These are phyloP conservation scores for Puccinia triticina DNA, from an alignment of 1,284 basidiomycete genomes.

Conservation along the genomic window DNA sequence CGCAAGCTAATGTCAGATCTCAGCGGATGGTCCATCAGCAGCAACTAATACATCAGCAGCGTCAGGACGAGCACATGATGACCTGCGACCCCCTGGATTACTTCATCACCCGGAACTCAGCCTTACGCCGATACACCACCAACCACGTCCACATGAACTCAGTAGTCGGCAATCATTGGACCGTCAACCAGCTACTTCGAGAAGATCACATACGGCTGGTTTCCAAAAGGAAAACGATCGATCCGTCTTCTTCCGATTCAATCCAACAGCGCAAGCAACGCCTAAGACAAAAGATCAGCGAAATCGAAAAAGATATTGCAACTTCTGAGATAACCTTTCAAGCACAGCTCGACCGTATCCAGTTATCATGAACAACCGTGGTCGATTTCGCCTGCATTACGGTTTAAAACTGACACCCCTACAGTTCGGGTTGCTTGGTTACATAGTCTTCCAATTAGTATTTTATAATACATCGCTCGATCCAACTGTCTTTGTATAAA, in stretches of 20 bases:
- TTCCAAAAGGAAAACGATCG: conserved; percentile 10
- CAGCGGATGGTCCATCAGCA: conserved; percentile 40
- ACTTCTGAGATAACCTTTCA: conserved; percentile 2
- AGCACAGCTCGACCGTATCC: conserved; percentile 30
- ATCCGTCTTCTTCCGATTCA: neutral
- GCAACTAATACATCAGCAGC: conserved; percentile 5
- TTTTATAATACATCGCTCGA: neutral
- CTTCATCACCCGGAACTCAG: conserved; percentile 35
- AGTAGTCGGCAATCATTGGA: conserved; percentile 45
- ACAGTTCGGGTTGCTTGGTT: too few species aligned
- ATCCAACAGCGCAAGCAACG: conserved; percentile 27
- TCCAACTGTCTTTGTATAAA: neutral
- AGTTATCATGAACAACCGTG: conserved; percentile 6
- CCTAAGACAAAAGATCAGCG: conserved; percentile 24
- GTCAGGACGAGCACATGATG: conserved; percentile 33
- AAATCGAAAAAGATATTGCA: conserved; percentile 39
- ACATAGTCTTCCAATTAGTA: too few species aligned
- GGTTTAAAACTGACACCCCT: too few species aligned
- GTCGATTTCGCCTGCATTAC: too few species aligned
- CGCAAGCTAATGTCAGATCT: conserved; percentile 40
- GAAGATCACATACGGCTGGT: conserved; percentile 30
- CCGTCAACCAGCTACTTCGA: conserved; percentile 36
- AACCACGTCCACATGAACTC: conserved; percentile 47
- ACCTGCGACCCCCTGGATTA: conserved; percentile 44
- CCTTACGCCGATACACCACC: conserved; percentile 36